Conservation (phyloP, 495 filamentous ascomycete species). For the Evernia prunastri region DNA sequence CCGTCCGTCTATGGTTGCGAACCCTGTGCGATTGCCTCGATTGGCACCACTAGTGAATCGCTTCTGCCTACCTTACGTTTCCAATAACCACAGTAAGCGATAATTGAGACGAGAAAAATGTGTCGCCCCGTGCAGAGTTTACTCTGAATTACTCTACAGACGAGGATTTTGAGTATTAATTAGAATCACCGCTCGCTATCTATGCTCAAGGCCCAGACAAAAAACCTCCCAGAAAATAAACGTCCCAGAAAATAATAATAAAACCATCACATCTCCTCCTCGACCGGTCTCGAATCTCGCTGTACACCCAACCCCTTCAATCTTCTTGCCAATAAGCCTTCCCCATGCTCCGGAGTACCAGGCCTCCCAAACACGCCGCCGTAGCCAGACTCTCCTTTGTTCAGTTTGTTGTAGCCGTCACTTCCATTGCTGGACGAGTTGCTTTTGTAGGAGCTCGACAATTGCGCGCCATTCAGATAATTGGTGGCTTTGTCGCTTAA, state of each 20-base stretch:
- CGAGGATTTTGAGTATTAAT: no score
- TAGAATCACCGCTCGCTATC: background rate
- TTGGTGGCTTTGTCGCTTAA: constrained; percentile 24
- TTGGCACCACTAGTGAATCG: no score
- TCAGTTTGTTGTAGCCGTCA: constrained; percentile 57
- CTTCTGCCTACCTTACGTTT: no score
- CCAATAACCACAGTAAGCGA: no score
- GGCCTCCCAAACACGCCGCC: constrained; percentile 47
- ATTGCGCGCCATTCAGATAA: constrained; percentile 28
- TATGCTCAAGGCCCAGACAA: background rate
- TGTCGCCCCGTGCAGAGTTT: no score
- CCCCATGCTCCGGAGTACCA: constrained; percentile 39
- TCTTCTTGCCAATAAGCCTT: constrained; percentile 50
- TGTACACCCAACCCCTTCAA: constrained; percentile 46
- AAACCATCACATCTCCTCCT: background rate
- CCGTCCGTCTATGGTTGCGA: no score
- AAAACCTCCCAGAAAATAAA: no score
- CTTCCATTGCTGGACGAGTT: constrained; percentile 21
- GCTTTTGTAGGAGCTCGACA: constrained; percentile 18
- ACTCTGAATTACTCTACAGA: no score
- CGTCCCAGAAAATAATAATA: background rate
- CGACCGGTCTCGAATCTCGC: constrained; percentile 6
- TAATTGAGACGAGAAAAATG: no score
- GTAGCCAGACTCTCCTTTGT: constrained; percentile 60
- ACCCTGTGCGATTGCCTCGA: no score